A percentile compares a stretch with the other conserved stretches of the same genome.
Evolutionary conservation across 1,284 basidiomycete genomes (phyloP).

Genomic region (Sparassis latifolia): DNA sequence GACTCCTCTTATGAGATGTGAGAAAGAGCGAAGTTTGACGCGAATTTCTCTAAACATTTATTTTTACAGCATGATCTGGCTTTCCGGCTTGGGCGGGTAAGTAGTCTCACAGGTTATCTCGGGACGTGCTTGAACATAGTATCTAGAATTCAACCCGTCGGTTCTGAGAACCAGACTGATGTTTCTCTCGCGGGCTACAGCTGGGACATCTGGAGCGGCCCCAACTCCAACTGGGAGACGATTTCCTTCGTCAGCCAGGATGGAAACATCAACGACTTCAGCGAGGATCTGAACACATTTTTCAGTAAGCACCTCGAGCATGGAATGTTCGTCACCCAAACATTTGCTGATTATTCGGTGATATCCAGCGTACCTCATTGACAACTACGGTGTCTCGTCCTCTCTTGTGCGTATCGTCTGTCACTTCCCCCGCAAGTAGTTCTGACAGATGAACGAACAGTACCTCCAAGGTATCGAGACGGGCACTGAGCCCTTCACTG

Average conservation of each 20-base stretch:
- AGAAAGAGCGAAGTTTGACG: slow-evolving; percentile 6
- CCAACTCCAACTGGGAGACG: slow-evolving; percentile 51
- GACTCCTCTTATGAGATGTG: slow-evolving; percentile 52
- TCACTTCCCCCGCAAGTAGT: neutral
- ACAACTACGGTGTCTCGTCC: slow-evolving; percentile 20
- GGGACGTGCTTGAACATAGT: neutral
- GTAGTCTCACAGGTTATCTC: slow-evolving; percentile 5
- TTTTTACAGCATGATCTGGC: slow-evolving; percentile 50
- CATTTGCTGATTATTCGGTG: slow-evolving; percentile 1
- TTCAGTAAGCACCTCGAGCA: slow-evolving; percentile 34
- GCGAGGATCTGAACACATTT: slow-evolving; percentile 48
- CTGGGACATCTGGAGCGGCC: slow-evolving; percentile 54
- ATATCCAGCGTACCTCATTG: slow-evolving; percentile 20
- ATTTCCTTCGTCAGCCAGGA: slow-evolving; percentile 46
- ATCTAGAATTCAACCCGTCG: slow-evolving; percentile 46
- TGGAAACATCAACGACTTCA: slow-evolving; percentile 46
- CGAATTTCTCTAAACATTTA: neutral
- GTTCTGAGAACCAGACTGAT: slow-evolving; percentile 38
- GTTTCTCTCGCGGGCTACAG: slow-evolving; percentile 41
- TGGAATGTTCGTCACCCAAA: neutral
- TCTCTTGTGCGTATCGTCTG: slow-evolving; percentile 16
- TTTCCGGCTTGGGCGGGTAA: slow-evolving; percentile 52
- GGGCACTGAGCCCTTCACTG: slow-evolving; percentile 67
- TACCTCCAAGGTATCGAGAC: slow-evolving; percentile 59
- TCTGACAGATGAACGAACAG: slow-evolving; percentile 18